Conservation (phyloP, 345 rosid genomes). For the Leavenworthia alabamica region DNA sequence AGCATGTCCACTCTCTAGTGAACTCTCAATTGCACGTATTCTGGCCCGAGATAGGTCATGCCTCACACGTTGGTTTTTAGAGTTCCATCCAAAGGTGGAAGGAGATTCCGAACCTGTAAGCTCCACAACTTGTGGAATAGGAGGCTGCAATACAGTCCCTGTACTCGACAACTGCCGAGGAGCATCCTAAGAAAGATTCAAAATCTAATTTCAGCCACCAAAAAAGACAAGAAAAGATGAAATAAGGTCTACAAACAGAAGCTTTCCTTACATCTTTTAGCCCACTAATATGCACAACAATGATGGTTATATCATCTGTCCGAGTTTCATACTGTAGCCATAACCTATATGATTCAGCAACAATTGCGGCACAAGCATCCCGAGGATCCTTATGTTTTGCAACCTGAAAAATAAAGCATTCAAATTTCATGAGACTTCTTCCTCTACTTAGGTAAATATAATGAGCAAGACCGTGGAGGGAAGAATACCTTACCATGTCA, state of each 20-base stretch:
- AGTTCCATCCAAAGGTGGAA: conserved; percentile 61
- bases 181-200: conserved; percentile 44
- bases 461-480: conserved; percentile 20
- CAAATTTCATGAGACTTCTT: not conserved
- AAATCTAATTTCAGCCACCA: not conserved
- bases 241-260: conserved; percentile 11
- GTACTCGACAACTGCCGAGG: conserved; percentile 39
- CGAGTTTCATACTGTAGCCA: conserved; percentile 99
- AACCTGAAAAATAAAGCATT: conserved; percentile 43
- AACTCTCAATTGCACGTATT: conserved; percentile 87
- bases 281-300: conserved; percentile 85
- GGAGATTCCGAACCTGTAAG: conserved; percentile 85
- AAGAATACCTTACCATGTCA: conserved; percentile 86
- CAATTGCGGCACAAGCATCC: conserved; percentile 99
- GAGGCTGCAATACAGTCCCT: conserved; percentile 41
- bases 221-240: conserved; percentile 13
- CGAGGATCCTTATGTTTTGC: conserved; percentile 93
- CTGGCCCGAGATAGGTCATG: conserved; percentile 90
- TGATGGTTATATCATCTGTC: conserved; percentile 97
- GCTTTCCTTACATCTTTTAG: conserved; percentile 51
- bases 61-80: conserved; percentile 69
- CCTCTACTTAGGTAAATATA: not conserved
- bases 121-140: conserved; percentile 71
- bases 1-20: conserved; percentile 71
- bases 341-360: conserved; percentile 95